A percentile compares a stretch with the other conserved stretches of the same genome.
Conservation (phyloP, 2,329 filamentous ascomycete species). For the Colletotrichum destructivum region DNA sequence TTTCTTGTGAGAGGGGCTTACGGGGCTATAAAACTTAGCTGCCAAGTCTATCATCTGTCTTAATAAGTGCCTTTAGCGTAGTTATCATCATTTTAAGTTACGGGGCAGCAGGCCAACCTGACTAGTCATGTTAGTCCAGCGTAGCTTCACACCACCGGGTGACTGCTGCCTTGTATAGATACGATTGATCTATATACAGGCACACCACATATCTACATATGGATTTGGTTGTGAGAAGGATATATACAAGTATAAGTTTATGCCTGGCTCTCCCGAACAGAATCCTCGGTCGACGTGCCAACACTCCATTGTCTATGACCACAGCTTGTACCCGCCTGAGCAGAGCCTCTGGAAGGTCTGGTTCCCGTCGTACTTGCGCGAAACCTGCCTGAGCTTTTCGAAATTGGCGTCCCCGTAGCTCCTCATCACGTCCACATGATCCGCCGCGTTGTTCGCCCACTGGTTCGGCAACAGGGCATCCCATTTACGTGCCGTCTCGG, state of each 20-base stretch:
- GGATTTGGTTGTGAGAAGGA: too few relatives aligned
- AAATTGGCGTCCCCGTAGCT: slow-evolving; percentile 53
- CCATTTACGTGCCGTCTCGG: slow-evolving; percentile 37
- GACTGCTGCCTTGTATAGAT: too few relatives aligned
- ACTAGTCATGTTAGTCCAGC: too few relatives aligned
- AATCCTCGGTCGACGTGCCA: background rate
- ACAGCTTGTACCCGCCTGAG: slow-evolving; percentile 42
- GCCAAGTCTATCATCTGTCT: too few relatives aligned
- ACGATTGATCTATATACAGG: too few relatives aligned
- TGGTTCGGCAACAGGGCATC: slow-evolving; percentile 45
- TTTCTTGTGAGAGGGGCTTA: too few relatives aligned
- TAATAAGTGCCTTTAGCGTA: too few relatives aligned
- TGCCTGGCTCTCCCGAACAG: background rate
- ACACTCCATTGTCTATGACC: background rate
- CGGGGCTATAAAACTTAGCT: too few relatives aligned
- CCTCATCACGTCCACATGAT: slow-evolving; percentile 47
- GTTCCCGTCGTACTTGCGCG: slow-evolving; percentile 52
- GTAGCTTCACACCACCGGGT: too few relatives aligned
- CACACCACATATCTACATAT: too few relatives aligned
- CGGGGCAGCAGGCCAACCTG: too few relatives aligned
- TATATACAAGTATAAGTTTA: background rate
- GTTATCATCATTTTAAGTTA: too few relatives aligned
- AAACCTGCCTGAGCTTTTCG: slow-evolving; percentile 47
- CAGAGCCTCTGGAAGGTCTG: slow-evolving; percentile 50
- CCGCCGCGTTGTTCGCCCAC: slow-evolving; percentile 55